Conservation (phyloP, 2,329 filamentous ascomycete genomes). For the Paradendryphiella salina region DNA sequence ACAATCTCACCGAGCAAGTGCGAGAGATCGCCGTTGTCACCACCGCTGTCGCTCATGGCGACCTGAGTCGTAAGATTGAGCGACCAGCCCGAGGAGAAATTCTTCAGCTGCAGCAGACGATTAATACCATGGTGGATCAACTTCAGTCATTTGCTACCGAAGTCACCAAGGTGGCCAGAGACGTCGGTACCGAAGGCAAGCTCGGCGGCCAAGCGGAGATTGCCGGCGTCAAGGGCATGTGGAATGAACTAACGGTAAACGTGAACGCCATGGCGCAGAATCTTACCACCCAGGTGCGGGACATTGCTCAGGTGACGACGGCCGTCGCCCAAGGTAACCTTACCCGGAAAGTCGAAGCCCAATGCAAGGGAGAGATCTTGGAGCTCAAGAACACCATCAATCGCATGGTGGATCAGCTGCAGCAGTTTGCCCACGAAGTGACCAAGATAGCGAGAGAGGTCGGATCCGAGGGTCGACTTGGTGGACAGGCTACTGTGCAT, state of each 20-base stretch:
- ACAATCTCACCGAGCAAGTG: slow-evolving; percentile 96
- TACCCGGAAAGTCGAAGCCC: slow-evolving; percentile 56
- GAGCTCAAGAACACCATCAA: slow-evolving; percentile 58
- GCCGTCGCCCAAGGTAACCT: slow-evolving; percentile 57
- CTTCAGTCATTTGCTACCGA: slow-evolving; percentile 67
- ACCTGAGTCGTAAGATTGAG: slow-evolving; percentile 93
- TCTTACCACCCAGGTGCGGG: slow-evolving; percentile 57
- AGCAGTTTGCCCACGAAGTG: slow-evolving; percentile 58
- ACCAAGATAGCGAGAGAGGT: slow-evolving; percentile 58
- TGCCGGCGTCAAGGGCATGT: slow-evolving; percentile 67
- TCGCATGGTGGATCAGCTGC: slow-evolving; percentile 57
- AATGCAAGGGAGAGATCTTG: slow-evolving; percentile 58
- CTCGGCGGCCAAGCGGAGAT: slow-evolving; percentile 67
- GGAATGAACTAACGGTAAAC: slow-evolving; percentile 65
- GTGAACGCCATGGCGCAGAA: slow-evolving; percentile 60
- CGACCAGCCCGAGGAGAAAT: slow-evolving; percentile 95
- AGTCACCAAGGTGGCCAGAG: slow-evolving; percentile 65
- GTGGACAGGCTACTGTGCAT: slow-evolving; percentile 57
- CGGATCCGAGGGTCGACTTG: slow-evolving; percentile 56
- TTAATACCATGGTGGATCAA: slow-evolving; percentile 69
- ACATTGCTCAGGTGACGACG: slow-evolving; percentile 58
- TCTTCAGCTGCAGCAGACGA: slow-evolving; percentile 87
- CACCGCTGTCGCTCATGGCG: slow-evolving; percentile 89
- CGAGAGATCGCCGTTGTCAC: slow-evolving; percentile 97
- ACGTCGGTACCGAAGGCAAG: slow-evolving; percentile 66